Base-by-base conservation (phyloP, 345 rosid species). In the Arabis alpina region DNA sequence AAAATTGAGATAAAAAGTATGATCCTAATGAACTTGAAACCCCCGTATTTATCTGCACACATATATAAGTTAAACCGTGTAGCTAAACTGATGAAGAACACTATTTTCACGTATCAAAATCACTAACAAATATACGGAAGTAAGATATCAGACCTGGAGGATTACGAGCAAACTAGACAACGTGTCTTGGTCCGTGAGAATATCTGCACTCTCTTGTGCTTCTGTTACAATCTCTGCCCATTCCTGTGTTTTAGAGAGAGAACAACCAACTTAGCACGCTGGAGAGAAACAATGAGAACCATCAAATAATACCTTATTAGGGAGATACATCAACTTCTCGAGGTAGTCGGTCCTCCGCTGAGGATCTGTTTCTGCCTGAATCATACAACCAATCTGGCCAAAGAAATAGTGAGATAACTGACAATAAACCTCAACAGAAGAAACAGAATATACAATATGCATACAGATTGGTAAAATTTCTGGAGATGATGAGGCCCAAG, bases 401-500 rank as follows among this genome's bases (percentile, higher is more conserved):
- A 11, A 69, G 6, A 64, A 25, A 27, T 36, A 40, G 2, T 54
- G 54, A 49, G 63, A 36, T 34, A 48, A 1, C n/a, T n/a, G n/a
- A n/a, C n/a, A n/a, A n/a, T n/a, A n/a, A n/a, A n/a, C n/a, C n/a
- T n/a, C n/a, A n/a, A n/a, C n/a, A n/a, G n/a, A n/a, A n/a, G n/a
- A n/a, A n/a, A n/a, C n/a, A n/a, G n/a, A n/a, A n/a, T n/a, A n/a
- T n/a, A n/a, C n/a, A n/a, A n/a, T n/a, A n/a, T n/a, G n/a, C n/a
- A n/a, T 90, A 95, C 99, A 61, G 99, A 82, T 84, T 95, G 97
- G 83, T 92, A 95, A 78, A 95, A 92, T 3, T 88, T 80, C 76
- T 92, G 97, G 73, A 95, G 88, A 75, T 95, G 98, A 70, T 92
- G 98, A 76, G 91, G 93, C 83, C 88, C 91, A 49, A 95, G 99